Conservation (phyloP, 208 protist genomes). For the Leishmania gerbilli region DNA sequence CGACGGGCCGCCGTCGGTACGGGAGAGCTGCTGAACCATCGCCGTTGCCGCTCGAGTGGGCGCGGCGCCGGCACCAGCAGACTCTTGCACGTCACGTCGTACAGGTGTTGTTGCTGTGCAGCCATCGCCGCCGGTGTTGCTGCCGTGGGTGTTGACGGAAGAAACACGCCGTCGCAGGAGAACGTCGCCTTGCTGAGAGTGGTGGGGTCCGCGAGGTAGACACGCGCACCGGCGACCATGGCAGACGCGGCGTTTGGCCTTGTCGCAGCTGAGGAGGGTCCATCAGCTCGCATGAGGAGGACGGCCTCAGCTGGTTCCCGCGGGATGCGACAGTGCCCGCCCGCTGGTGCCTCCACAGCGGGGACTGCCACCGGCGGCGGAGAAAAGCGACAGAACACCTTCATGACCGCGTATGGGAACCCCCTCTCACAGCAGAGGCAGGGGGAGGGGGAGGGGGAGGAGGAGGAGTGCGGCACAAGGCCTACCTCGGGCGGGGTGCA, state of each 20-base stretch:
- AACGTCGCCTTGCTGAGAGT: conserved; percentile 42
- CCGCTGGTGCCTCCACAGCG: not conserved
- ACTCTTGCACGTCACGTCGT: conserved; percentile 16
- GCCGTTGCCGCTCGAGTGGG: not conserved
- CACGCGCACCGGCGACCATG: conserved; percentile 6
- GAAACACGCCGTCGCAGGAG: conserved; percentile 40
- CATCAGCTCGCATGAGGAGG: conserved; percentile 21
- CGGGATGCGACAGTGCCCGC: not conserved
- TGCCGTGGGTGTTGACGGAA: conserved; percentile 18
- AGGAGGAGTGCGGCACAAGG: not conserved
- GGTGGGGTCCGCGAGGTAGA: conserved; percentile 38
- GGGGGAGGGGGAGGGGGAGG: not conserved
- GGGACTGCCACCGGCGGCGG: not conserved
- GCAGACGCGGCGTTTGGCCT: not conserved
- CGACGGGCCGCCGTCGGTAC: conserved; percentile 5
- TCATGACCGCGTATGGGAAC: conserved; percentile 26
- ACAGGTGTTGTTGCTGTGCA: conserved; percentile 18
- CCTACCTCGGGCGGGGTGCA: not conserved
- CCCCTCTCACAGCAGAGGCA: not conserved
- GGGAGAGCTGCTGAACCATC: not conserved
- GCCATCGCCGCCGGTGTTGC: conserved; percentile 26
- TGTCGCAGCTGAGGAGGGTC: not conserved
- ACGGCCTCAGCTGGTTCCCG: not conserved
- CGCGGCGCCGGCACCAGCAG: conserved; percentile 10
- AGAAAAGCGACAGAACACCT: conserved; percentile 68